Conservation (phyloP, 2,329 filamentous ascomycete genomes). For the Exserohilum turcica region DNA sequence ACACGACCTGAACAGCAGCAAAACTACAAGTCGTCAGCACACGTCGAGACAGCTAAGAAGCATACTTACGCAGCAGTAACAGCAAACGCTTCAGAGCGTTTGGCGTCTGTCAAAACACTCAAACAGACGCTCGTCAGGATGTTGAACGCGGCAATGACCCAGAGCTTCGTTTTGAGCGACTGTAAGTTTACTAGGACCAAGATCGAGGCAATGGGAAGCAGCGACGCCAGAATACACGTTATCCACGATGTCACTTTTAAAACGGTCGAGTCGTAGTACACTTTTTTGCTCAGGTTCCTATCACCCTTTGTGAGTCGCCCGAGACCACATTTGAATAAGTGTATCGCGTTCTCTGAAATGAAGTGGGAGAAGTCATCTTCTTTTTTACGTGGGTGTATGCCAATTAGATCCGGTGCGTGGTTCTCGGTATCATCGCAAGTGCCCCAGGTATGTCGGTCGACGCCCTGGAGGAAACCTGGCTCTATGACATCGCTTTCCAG, state of each 20-base stretch:
- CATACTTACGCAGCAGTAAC: conserved; percentile 32
- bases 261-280: conserved; percentile 2
- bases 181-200: conserved; percentile 17
- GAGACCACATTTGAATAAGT: conserved; percentile 10
- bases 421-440: neutral
- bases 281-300: neutral
- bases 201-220: conserved; percentile 31
- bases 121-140: conserved; percentile 28
- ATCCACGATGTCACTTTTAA: conserved; percentile 22
- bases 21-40: conserved; percentile 1
- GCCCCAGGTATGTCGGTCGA: neutral
- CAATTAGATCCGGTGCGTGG: conserved; percentile 5
- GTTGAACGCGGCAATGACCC: conserved; percentile 30
- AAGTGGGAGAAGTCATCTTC: conserved; percentile 17
- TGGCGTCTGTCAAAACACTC: conserved; percentile 27
- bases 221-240: conserved; percentile 24
- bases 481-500: neutral
- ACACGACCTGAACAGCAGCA: conserved; percentile 9
- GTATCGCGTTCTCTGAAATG: conserved; percentile 11
- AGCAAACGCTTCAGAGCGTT: conserved; percentile 31
- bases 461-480: neutral
- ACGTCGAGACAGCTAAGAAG: no score
- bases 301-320: neutral
- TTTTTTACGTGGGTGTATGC: conserved; percentile 2
- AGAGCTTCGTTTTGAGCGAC: conserved; percentile 16